Evolutionary conservation across 1,284 basidiomycete species (phyloP).

Genomic region (Pyrrhoderma lamaoense): DNA sequence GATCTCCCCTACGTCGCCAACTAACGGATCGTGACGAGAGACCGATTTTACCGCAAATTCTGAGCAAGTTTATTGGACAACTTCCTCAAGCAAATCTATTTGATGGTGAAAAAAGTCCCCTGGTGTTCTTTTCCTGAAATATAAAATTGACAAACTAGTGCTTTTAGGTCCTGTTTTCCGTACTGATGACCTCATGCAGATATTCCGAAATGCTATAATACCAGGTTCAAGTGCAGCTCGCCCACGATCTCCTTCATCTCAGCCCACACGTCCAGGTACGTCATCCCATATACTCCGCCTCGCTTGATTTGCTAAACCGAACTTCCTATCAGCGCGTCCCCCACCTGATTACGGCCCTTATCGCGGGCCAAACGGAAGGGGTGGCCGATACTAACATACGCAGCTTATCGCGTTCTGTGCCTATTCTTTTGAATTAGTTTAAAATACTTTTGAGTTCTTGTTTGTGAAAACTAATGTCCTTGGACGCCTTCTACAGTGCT

Average conservation of each 20-base stretch:
- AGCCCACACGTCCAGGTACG: slow-evolving; percentile 37
- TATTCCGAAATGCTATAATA: slow-evolving; percentile 70
- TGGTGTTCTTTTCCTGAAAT: slow-evolving; percentile 8
- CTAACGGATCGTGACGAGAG: slow-evolving; percentile 44
- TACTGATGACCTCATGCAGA: slow-evolving; percentile 77
- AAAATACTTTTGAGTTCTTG: too few relatives aligned
- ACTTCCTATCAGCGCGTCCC: slow-evolving; percentile 27
- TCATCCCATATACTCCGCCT: not conserved
- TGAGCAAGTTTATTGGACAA: slow-evolving; percentile 77
- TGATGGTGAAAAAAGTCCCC: slow-evolving; percentile 68
- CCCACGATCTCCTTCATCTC: slow-evolving; percentile 40
- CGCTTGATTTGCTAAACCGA: not conserved
- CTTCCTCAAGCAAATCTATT: slow-evolving; percentile 67
- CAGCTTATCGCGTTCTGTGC: too few relatives aligned
- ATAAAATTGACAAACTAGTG: too few relatives aligned
- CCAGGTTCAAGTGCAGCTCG: slow-evolving; percentile 45
- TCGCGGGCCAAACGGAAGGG: slow-evolving; percentile 44
- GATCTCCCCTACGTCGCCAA: slow-evolving; percentile 31
- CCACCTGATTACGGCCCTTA: slow-evolving; percentile 66
- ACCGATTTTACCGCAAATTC: slow-evolving; percentile 53
- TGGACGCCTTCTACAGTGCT: too few relatives aligned
- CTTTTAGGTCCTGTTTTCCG: slow-evolving; percentile 74
- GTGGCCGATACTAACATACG: slow-evolving; percentile 12
- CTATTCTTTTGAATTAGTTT: too few relatives aligned
- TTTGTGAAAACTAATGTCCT: too few relatives aligned